A percentile compares a stretch with the other conserved stretches of the same genome.
Evolutionary conservation across 106 monocot species (phyloP).

Genomic region (Iris macrosiphon): DNA sequence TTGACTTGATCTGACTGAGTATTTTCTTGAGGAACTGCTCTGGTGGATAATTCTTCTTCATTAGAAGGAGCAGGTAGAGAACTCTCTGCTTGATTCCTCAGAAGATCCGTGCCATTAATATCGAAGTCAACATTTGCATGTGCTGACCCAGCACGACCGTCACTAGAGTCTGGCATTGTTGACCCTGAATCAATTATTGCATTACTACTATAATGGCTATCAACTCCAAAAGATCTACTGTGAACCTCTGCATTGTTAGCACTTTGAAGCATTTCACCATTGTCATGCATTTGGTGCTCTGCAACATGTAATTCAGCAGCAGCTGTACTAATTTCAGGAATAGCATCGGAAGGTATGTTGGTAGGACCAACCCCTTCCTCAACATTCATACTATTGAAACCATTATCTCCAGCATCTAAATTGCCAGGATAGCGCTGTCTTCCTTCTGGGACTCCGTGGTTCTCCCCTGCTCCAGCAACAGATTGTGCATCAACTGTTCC

Average conservation of each 20-base stretch:
- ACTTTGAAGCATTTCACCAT: slow-evolving; percentile 18
- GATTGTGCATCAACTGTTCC: slow-evolving; percentile 13
- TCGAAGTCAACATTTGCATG: slow-evolving; percentile 25
- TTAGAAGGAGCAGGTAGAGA: slow-evolving; percentile 11
- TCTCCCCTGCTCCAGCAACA: slow-evolving; percentile 15
- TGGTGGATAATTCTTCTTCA: slow-evolving; percentile 18
- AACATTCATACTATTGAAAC: slow-evolving; percentile 9
- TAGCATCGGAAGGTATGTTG: slow-evolving; percentile 9
- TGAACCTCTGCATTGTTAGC: slow-evolving; percentile 5
- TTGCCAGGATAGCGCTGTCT: slow-evolving; percentile 16
- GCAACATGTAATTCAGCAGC: slow-evolving; percentile 7
- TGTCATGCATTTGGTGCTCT: slow-evolving; percentile 30
- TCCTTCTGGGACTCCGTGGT: slow-evolving; percentile 8
- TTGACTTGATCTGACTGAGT: slow-evolving; percentile 22
- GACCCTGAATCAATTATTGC: slow-evolving; percentile 38
- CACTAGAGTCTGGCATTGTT: slow-evolving; percentile 31
- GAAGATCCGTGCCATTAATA: slow-evolving; percentile 20
- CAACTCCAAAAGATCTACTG: slow-evolving; percentile 16
- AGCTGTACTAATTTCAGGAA: slow-evolving; percentile 14
- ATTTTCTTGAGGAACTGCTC: slow-evolving; percentile 15
- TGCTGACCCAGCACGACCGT: slow-evolving; percentile 31
- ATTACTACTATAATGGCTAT: slow-evolving; percentile 39
- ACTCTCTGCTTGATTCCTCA: slow-evolving; percentile 21
- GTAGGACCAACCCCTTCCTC: slow-evolving; percentile 2
- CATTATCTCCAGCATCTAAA: slow-evolving; percentile 10